Percentiles rank a stretch among this genome's conserved stretches.
Conservation (phyloP, 2,329 filamentous ascomycete species). For the Fusarium anthophilum region DNA sequence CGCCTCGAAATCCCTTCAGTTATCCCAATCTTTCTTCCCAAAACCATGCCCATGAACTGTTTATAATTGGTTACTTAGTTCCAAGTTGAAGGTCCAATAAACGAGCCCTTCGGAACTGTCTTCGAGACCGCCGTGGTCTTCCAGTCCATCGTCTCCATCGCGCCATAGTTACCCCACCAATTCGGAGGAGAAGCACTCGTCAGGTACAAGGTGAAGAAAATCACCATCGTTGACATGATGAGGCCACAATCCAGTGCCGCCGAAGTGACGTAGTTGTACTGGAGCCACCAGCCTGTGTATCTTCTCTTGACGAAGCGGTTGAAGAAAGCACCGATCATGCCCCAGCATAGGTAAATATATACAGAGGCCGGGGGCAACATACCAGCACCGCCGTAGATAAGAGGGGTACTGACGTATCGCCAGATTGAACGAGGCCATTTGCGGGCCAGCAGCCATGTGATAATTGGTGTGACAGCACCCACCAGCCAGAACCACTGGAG, state of each 20-base stretch:
- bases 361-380: conserved; percentile 75
- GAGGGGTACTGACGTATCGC: conserved; percentile 73
- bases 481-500: conserved; percentile 78
- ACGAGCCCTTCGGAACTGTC: conserved; percentile 54
- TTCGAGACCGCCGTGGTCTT: conserved; percentile 54
- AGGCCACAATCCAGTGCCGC: conserved; percentile 76
- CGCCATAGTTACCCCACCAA: conserved; percentile 70
- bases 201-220: conserved; percentile 74
- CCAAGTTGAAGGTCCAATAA: conserved; percentile 63
- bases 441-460: conserved; percentile 71
- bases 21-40: conserved; percentile 24
- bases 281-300: conserved; percentile 78
- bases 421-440: conserved; percentile 68
- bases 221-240: conserved; percentile 71
- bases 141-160: conserved; percentile 59
- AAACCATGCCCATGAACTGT: neutral
- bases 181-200: conserved; percentile 63
- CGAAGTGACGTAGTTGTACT: conserved; percentile 80
- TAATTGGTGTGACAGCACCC: conserved; percentile 68
- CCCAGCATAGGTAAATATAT: conserved; percentile 78
- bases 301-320: conserved; percentile 73
- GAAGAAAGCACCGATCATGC: conserved; percentile 72
- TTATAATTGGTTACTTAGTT: conserved; percentile 41
- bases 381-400: conserved; percentile 73
- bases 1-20: conserved; percentile 25